phyloP scores from a whole-genome alignment of 257 asterid genomes.

The Jacaranda copaia region DNA sequence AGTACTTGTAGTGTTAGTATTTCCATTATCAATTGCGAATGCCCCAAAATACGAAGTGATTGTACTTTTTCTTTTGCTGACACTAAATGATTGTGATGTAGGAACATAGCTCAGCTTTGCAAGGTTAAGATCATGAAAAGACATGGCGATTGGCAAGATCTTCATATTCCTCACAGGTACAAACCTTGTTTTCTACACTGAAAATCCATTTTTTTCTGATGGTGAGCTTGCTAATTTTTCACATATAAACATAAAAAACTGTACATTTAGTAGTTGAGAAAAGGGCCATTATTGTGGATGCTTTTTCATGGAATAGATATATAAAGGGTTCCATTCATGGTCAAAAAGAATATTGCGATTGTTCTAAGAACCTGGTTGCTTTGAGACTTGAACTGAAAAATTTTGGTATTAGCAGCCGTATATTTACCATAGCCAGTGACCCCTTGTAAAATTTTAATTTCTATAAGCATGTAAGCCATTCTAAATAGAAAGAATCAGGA shows the following conservation, averaged over 20 bases:
- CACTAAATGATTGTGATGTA: slow-evolving; percentile 42
- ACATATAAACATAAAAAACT: not conserved
- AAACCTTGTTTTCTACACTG: slow-evolving; percentile 11
- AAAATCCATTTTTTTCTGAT: not conserved
- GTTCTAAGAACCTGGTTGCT: not conserved
- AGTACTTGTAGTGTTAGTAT: not conserved
- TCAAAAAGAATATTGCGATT: not conserved
- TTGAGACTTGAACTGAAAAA: not conserved
- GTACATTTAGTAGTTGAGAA: not conserved
- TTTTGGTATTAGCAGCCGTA: too few relatives aligned
- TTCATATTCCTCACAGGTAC: slow-evolving; percentile 60
- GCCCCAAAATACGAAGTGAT: not conserved
- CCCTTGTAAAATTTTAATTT: too few relatives aligned
- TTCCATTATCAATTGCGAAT: not conserved
- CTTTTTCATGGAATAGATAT: not conserved
- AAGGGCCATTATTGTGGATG: slow-evolving; percentile 2
- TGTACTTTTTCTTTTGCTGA: slow-evolving; percentile 3
- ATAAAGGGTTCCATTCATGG: not conserved
- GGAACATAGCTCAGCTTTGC: slow-evolving; percentile 83
- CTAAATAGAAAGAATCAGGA: too few relatives aligned
- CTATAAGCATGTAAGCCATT: too few relatives aligned
- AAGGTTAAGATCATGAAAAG: slow-evolving; percentile 81
- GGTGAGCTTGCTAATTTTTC: not conserved
- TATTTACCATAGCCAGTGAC: too few relatives aligned
- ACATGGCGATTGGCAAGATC: slow-evolving; percentile 78